Evolutionary conservation across 2,329 filamentous ascomycete species (phyloP).

Genomic region (Diaporthe capsici): DNA sequence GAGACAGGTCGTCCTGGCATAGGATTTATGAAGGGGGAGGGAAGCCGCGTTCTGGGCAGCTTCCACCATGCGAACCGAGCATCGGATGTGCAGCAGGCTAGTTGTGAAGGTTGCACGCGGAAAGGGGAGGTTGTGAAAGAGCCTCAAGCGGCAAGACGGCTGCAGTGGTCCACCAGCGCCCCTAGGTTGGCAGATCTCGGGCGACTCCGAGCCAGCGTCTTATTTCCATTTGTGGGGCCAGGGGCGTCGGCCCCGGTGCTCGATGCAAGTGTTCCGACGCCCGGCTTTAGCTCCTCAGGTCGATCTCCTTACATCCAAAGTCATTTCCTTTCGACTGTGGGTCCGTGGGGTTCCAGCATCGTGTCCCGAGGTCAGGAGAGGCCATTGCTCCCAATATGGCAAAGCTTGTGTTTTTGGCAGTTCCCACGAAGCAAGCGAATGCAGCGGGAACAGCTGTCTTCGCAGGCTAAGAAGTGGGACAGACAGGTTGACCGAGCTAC

Average conservation of each 20-base stretch:
- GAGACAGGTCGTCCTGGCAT: not conserved
- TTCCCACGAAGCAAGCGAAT: not conserved
- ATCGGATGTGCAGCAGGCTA: slow-evolving; percentile 6
- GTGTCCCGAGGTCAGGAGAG: slow-evolving; percentile 21
- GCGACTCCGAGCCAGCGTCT: slow-evolving; percentile 35
- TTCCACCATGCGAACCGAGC: slow-evolving; percentile 16
- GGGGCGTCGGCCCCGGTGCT: slow-evolving; percentile 26
- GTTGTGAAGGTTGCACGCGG: slow-evolving; percentile 13
- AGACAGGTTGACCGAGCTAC: too few relatives aligned
- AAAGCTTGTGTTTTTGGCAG: slow-evolving; percentile 8
- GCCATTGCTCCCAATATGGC: not conserved
- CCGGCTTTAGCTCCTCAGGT: slow-evolving; percentile 21
- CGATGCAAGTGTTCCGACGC: slow-evolving; percentile 10
- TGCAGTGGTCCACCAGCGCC: slow-evolving; percentile 4
- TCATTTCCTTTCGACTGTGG: slow-evolving; percentile 25
- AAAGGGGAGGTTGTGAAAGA: slow-evolving; percentile 7
- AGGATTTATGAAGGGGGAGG: not conserved
- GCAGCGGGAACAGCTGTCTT: not conserved
- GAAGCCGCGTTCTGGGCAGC: not conserved
- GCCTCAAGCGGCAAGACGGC: slow-evolving; percentile 35
- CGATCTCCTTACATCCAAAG: slow-evolving; percentile 19
- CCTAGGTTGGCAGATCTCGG: slow-evolving; percentile 37
- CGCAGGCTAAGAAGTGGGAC: not conserved
- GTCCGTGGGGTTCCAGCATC: not conserved
- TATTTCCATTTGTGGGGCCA: slow-evolving; percentile 27